Percentiles rank a stretch among this genome's conserved stretches.
These are phyloP conservation scores for Gossypium arboreum DNA, from an alignment of 345 rosid genomes.

Conservation along the genomic window DNA sequence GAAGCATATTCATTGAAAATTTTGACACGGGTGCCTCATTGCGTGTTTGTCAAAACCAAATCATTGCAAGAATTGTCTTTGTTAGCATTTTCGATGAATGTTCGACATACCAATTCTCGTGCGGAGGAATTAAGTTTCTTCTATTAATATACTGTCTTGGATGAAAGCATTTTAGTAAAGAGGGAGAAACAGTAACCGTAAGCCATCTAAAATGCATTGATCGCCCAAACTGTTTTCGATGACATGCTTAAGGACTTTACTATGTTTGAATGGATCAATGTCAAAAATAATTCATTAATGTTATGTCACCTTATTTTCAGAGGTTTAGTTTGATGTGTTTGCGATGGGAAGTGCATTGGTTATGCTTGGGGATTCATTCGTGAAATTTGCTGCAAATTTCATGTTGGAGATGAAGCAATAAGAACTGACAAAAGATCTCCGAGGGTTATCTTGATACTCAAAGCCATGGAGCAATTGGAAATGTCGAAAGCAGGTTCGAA, in stretches of 20 bases:
- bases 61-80: neutral
- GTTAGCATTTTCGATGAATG: neutral
- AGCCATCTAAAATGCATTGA: neutral
- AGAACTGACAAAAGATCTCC: conserved; percentile 14
- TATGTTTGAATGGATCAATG: neutral
- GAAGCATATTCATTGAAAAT: neutral
- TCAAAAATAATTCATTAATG: neutral
- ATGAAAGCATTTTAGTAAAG: neutral
- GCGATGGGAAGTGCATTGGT: neutral
- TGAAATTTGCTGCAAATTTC: conserved; percentile 16
- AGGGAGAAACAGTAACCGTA: neutral
- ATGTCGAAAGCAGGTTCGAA: conserved; percentile 35
- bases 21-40: neutral
- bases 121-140: neutral
- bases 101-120: neutral
- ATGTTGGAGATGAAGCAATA: conserved; percentile 4
- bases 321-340: neutral
- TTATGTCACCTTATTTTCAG: conserved; percentile 18
- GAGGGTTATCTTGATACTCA: conserved; percentile 7
- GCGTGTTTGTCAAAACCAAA: neutral
- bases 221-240: too few species aligned
- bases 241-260: neutral
- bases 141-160: neutral
- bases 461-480: conserved; percentile 29
- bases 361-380: neutral